phyloP scores from a whole-genome alignment of 2,329 filamentous ascomycete species.

The Cercospora berteroae region DNA sequence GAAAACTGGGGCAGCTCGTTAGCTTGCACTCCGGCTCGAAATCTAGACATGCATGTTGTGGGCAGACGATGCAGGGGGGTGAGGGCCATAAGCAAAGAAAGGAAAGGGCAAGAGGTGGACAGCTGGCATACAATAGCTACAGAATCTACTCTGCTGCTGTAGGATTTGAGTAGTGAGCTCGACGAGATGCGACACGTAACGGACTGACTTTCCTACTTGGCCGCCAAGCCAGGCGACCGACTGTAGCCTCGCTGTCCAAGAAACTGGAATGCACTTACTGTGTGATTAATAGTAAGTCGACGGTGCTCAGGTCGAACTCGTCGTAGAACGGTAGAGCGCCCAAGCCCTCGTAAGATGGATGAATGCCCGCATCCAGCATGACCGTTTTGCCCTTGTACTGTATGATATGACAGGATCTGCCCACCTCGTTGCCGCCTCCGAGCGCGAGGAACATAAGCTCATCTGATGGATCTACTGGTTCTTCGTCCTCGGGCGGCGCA shows the following conservation, averaged over 20 bases:
- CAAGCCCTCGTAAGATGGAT: constrained; percentile 92
- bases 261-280: constrained; percentile 69
- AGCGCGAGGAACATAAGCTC: constrained; percentile 92
- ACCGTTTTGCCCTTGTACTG: constrained; percentile 99
- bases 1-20: constrained; percentile 65
- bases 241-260: background rate
- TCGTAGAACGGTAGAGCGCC: constrained; percentile 95
- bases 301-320: constrained; percentile 94
- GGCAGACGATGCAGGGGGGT: constrained; percentile 21
- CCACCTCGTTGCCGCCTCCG: constrained; percentile 95
- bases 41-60: background rate
- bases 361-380: constrained; percentile 98
- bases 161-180: constrained; percentile 7
- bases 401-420: constrained; percentile 93
- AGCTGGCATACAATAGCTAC: constrained; percentile 39
- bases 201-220: background rate
- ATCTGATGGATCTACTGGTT: constrained; percentile 88
- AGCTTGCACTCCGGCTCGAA: background rate
- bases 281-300: constrained; percentile 95
- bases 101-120: constrained; percentile 13
- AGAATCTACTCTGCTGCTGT: constrained; percentile 25
- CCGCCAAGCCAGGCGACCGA: background rate
- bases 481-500: constrained; percentile 68
- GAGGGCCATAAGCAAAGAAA: constrained; percentile 7
- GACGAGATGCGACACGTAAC: background rate